Percentiles rank a stretch among this genome's conserved stretches.
Evolutionary conservation across 2,329 filamentous ascomycete species (phyloP).

Genomic region (Verticillium klebahnii): DNA sequence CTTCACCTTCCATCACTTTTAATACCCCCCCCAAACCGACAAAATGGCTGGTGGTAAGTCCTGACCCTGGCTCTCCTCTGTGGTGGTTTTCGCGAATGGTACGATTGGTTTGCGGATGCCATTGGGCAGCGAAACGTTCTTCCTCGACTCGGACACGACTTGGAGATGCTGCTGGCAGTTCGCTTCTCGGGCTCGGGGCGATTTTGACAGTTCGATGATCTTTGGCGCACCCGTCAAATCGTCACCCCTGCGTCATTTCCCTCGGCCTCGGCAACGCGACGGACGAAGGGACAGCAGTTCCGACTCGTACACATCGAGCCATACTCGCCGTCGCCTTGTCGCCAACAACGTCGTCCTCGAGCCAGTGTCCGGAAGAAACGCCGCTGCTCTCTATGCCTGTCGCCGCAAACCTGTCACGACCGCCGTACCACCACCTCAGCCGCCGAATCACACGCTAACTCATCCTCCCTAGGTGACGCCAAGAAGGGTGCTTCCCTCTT

Average conservation of each 20-base stretch:
- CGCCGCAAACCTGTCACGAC: not conserved
- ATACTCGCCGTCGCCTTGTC: not conserved
- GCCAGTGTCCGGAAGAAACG: not conserved
- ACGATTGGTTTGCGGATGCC: not conserved
- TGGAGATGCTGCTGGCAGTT: not conserved
- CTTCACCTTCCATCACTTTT: slow-evolving; percentile 6
- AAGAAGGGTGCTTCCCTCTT: slow-evolving; percentile 99
- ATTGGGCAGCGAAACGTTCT: not conserved
- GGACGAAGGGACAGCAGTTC: not conserved
- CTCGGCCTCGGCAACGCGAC: slow-evolving; percentile 8
- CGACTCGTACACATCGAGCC: not conserved
- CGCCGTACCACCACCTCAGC: not conserved
- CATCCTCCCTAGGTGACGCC: slow-evolving; percentile 62
- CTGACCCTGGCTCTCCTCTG: not conserved
- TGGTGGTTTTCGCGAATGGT: not conserved
- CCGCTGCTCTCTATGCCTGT: not conserved
- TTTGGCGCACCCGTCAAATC: not conserved
- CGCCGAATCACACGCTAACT: not conserved
- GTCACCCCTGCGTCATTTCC: slow-evolving; percentile 28
- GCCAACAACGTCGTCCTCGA: not conserved
- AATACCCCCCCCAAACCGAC: slow-evolving; percentile 12
- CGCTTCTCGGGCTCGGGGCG: not conserved
- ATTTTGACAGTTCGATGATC: not conserved
- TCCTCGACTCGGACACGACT: not conserved
- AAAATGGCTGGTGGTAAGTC: slow-evolving; percentile 44